Evolutionary conservation across 2,329 filamentous ascomycete genomes (phyloP), one percentile per base, ranked within the genome.

Genomic region (Cladosporium phlei): DNA sequence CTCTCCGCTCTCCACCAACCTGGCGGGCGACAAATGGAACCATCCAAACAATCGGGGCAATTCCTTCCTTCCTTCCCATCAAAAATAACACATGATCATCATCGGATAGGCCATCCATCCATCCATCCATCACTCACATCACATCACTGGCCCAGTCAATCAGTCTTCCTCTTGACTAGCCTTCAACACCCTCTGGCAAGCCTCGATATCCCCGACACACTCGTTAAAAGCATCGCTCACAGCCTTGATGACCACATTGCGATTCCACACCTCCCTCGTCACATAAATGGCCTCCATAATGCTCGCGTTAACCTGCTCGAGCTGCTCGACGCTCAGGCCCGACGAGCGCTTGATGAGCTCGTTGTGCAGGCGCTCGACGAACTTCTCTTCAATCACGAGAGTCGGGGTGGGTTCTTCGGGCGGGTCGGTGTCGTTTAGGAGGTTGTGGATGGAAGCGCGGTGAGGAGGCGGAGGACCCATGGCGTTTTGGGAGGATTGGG

Each of bases 251-350:
- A 95, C 89, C 57, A 76, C 75, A 58, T 82, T 83, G 33, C 93
- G 80, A 67, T 98, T 93, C 80, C 87, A 93, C 59, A 94, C 83
- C 38, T 80, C 77, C 39, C 89, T 78, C 50, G 78, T 78, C 51
- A 76, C 76, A 93, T 93, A 98, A 34, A 97, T 78, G 53, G 83
- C 81, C 51, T 91, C 86, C 91, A 97, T 97, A 53, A 97, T 72
- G 55, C 85, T 82, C 6, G 89, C 84, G 64, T 90, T 90, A 63
- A 96, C 83, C 67, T 97, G 91, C 72, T 97, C 91, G 16, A 98
- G 72, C 66, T 98, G 91, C 69, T 98, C 93, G 43, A 98, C 86
- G 0, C 84, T 86, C 64, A 86, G 87, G 1, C 87, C 88, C 16
- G 80, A 83, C 2, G 86, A 91, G 34, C 76, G 73, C 21, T 77